phyloP scores from a whole-genome alignment of 2,329 filamentous ascomycete species.

The Pseudocercospora musae region DNA sequence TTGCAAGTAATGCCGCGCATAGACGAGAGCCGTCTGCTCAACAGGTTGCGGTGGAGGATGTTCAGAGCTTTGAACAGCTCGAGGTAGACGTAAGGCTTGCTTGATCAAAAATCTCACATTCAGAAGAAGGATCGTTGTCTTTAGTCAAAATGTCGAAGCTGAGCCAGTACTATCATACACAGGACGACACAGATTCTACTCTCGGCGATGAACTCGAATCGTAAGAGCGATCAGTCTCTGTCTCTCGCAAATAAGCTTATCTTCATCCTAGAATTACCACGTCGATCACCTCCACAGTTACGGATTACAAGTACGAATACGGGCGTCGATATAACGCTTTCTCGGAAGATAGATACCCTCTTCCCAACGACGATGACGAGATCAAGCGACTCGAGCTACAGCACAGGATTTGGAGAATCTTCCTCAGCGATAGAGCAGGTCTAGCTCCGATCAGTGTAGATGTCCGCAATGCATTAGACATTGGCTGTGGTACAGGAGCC shows the following conservation, averaged over 20 bases:
- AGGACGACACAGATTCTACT: slow-evolving; percentile 2
- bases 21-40: neutral
- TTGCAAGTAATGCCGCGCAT: neutral
- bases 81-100: neutral
- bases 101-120: neutral
- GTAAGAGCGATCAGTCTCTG: neutral
- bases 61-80: neutral
- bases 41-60: neutral
- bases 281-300: slow-evolving; percentile 9
- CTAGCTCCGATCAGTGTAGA: neutral
- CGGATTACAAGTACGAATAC: slow-evolving; percentile 28
- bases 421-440: neutral
- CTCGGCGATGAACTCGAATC: neutral
- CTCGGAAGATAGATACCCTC: slow-evolving; percentile 22
- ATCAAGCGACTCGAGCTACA: neutral
- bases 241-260: neutral
- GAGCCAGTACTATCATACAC: neutral
- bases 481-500: slow-evolving; percentile 49
- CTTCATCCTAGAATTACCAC: slow-evolving; percentile 2
- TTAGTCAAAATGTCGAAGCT: neutral
- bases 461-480: slow-evolving; percentile 36
- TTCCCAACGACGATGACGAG: slow-evolving; percentile 24
- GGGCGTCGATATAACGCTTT: slow-evolving; percentile 34
- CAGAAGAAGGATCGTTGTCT: neutral
- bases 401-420: neutral